phyloP scores from a whole-genome alignment of 306 rosid genomes.

The Prunus persica region Prunus_persica_NCBIv2 NC_034015.1:12674001-12674500 shows the following conservation, averaged over 20 bases:
- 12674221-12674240: no score
- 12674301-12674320: neutral
- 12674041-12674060: constrained; percentile 15
- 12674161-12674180: no score
- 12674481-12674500: no score
- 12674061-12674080: neutral
- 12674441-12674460: no score
- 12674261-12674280: neutral
- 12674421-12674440: no score
- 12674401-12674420: no score
- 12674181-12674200: no score
- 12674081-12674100: neutral
- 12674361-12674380: no score
- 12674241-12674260: no score
- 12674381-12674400: fast-evolving
- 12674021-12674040: constrained; percentile 51
- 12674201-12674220: no score
- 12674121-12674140: neutral
- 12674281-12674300: neutral
- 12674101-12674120: neutral
- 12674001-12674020: constrained; percentile 16
- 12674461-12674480: no score
- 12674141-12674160: neutral
- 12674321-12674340: neutral
- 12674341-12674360: neutral